Base-by-base conservation (phyloP, 2,329 filamentous ascomycete genomes). In the Cladosporium sp. region DNA sequence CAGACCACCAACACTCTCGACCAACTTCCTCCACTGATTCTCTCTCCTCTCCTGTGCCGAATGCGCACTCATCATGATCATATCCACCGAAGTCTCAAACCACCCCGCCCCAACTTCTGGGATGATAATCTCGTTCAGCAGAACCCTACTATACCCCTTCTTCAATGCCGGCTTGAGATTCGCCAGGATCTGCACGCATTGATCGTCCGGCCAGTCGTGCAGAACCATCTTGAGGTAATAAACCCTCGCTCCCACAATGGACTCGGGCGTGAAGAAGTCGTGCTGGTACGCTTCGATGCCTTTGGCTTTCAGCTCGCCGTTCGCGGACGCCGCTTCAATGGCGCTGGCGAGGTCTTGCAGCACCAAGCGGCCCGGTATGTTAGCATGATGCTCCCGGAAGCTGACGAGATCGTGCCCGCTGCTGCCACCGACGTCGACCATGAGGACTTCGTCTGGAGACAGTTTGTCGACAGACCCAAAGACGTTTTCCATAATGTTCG, bases 191-290 rank as follows among this genome's bases (percentile, higher is more conserved):
- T 53, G 42, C 27, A 37, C 34, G 37, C 52, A 52, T 19, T 56
- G 44, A 8, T 52, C 53, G 32, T 60, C 55, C 6, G 53, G 47
- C 58, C 58, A 61, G 40, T 61, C 57, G 20, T 61, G 59, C 5
- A 58, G 43, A 1, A 59, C 47, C 36, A 39, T 41, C 8, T 53
- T 47, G 8, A 55, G 39, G 18, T 52, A 58, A 32, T 57, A 58
- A 2, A 49, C 53, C n/a, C 48, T 32, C 9, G 57, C 56, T 22
- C 60, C 63, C 34, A 58, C 24, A 7, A 69, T 55, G 6, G 57
- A 55, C 40, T 68, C 63, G 8, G 61, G 57, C 0, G 61, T 64
- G 52, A 64, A 66, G 37, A 70, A 62, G 47, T 69, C 65, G 45
- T 68, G 66, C 7, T 41, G 40, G 22, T 57, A 43, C 9, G 36